Percentiles rank a stretch among this genome's conserved stretches.
These are phyloP conservation scores for Ilex aquifolium DNA, from an alignment of 257 asterid species.

Conservation along the genomic window DNA sequence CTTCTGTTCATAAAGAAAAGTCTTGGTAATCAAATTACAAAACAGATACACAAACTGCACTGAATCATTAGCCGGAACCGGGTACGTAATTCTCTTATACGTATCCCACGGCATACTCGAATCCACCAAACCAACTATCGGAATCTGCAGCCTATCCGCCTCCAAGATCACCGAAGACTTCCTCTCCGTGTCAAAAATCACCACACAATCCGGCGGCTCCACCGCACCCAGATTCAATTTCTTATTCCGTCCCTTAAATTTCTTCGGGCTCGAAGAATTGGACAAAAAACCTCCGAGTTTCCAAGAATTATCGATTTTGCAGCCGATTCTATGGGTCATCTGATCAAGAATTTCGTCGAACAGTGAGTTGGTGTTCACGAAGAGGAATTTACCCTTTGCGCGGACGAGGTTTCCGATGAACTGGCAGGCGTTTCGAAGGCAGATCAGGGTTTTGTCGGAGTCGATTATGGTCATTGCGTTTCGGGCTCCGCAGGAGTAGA, in stretches of 20 bases:
- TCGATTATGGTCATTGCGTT: constrained; percentile 66
- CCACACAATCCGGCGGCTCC: constrained; percentile 80
- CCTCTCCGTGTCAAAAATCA: constrained; percentile 78
- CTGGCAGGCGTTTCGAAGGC: constrained; percentile 84
- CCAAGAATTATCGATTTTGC: constrained; percentile 79
- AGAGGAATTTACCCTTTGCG: constrained; percentile 60
- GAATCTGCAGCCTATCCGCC: constrained; percentile 76
- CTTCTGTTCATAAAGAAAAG: constrained; percentile 68
- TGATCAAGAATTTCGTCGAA: constrained; percentile 76
- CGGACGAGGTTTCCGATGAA: constrained; percentile 80
- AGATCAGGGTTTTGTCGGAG: constrained; percentile 78
- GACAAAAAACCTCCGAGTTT: constrained; percentile 93
- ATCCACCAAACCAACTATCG: constrained; percentile 86
- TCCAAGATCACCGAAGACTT: constrained; percentile 79
- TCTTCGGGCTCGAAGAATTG: constrained; percentile 77
- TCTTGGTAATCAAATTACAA: constrained; percentile 93
- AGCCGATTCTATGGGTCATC: constrained; percentile 55
- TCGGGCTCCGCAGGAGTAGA: constrained; percentile 72
- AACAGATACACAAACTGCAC: constrained; percentile 84
- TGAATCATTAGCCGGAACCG: constrained; percentile 88
- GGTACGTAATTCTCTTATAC: constrained; percentile 70
- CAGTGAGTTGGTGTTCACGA: constrained; percentile 77
- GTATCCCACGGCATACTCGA: constrained; percentile 86
- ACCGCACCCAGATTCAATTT: constrained; percentile 59
- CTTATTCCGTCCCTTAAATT: constrained; percentile 80